Evolutionary conservation across 179 eudicot species (phyloP), one percentile per base, ranked within the genome.

Genomic region (Silene vulgaris): DNA sequence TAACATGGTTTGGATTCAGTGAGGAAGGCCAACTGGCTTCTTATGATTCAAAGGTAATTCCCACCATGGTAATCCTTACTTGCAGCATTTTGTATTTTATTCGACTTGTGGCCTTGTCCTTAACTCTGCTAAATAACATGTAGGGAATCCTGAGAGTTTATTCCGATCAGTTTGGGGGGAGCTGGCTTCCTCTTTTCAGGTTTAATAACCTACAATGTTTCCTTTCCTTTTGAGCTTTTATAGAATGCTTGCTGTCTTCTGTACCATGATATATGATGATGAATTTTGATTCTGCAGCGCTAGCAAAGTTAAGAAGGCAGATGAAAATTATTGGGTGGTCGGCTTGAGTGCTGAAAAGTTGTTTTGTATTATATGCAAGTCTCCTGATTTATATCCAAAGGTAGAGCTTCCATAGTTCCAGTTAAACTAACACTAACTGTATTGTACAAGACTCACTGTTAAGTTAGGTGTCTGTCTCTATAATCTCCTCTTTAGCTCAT

Each of bases 131-230:
- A 7, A 71, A 70, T 0, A 74, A 77, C 63, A 26, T 80, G 80
- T 50, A 95, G 99, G 99, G 97, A 54, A 76, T 95, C 32, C 82
- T 95, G 32, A 85, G 97, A 78, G 90, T 95, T 63, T 92, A 87
- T 69, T 82, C 89, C 23, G 88, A 86, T 78, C 99, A 95, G 80
- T 92, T 79, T 82, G 99, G 99, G n/a, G 97, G 97, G 80, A 88
- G 87, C 77, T 95, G 99, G 99, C 84, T 89, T 65, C 99, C 99
- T 70, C 80, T 95, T 48, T 95, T 95, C 89, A 92, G 98, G 98
- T 94, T 76, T 54, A 52, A 52, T 28, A 71, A 23, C 50, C 21
- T 37, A 37, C 29, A 37, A 37, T 14, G 37, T 37, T 56, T 8
- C 57, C 5, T 28, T 65, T 35, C 50, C 72, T 72, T 59, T 45